Evolutionary conservation across 345 rosid species (phyloP).

Genomic region (Odontarrhena argentea): DNA sequence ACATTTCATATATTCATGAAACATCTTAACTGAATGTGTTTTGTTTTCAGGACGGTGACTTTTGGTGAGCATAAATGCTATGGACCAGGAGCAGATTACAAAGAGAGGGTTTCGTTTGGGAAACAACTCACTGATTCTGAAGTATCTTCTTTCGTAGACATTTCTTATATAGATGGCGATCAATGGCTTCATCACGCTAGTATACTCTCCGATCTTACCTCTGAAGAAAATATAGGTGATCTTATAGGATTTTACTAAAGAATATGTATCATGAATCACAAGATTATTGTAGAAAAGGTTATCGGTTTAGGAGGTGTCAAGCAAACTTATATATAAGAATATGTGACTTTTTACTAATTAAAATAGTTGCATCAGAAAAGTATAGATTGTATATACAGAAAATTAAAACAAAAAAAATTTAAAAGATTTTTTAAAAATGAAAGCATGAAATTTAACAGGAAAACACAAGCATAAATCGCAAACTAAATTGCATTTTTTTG

Average conservation of each 20-base stretch:
- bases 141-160: constrained; percentile 53
- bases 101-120: constrained; percentile 49
- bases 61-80: constrained; percentile 68
- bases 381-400: too few relatives aligned
- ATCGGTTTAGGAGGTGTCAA: too few relatives aligned
- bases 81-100: constrained; percentile 65
- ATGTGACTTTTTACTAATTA: too few relatives aligned
- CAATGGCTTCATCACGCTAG: constrained; percentile 55
- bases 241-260: constrained; percentile 3
- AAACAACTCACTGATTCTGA: constrained; percentile 57
- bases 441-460: too few relatives aligned
- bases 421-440: too few relatives aligned
- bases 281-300: too few relatives aligned
- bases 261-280: background rate
- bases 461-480: too few relatives aligned
- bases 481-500: background rate
- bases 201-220: constrained; percentile 6
- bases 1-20: constrained; percentile 1
- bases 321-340: too few relatives aligned
- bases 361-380: too few relatives aligned
- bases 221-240: constrained; percentile 6
- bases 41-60: constrained; percentile 54
- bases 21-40: background rate
- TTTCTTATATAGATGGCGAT: constrained; percentile 70
- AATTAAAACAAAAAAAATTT: too few relatives aligned